Evolutionary conservation across 345 rosid genomes (phyloP), one percentile per base, ranked within the genome.

Genomic region (Populus deltoides): DNA sequence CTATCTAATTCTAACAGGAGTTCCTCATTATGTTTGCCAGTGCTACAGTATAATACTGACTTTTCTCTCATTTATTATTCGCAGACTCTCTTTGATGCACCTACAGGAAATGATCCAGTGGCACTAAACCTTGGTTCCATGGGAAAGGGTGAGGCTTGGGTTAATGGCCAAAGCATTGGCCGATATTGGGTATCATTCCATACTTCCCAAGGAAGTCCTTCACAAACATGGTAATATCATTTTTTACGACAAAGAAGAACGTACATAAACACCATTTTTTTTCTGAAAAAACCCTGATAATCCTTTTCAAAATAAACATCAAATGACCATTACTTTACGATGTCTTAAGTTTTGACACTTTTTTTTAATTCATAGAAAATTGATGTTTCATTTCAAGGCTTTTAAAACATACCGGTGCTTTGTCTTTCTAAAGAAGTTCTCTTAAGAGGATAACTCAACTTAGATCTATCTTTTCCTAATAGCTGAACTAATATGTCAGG

Each of bases 131-230:
- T 90, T 65, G 82, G 77, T 25, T 81, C 93, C 71, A 92, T 93
- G 97, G 93, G 97, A 75, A 93, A 93, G 80, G 98, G 97, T 29
- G 91, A 93, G 88, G 90, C 87, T 74, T 93, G 94, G 93, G 86
- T 93, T 71, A 92, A 93, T 36, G 94, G 94, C 17, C 93, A 86
- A 69, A 92, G 93, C 81, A 90, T 93, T 41, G 94, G 94, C 70
- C 88, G 97, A 63, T 92, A 88, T 65, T 92, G 94, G 98, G 83
- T 86, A 65, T 91, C 95, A 33, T 88, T 87, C 68, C 92, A 29
- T 79, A 88, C 91, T 8, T 36, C 79, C 29, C 74, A 79, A 13
- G 94, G 95, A 29, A 71, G 8, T 51, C 91, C 98, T 81, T 91
- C 94, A 72, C 95, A 94, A 82, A 83, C 72, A 74, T 87, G 98